These are phyloP conservation scores for Canavalia gladiata DNA, from an alignment of 306 rosid genomes.

Conservation along the genomic window DNA sequence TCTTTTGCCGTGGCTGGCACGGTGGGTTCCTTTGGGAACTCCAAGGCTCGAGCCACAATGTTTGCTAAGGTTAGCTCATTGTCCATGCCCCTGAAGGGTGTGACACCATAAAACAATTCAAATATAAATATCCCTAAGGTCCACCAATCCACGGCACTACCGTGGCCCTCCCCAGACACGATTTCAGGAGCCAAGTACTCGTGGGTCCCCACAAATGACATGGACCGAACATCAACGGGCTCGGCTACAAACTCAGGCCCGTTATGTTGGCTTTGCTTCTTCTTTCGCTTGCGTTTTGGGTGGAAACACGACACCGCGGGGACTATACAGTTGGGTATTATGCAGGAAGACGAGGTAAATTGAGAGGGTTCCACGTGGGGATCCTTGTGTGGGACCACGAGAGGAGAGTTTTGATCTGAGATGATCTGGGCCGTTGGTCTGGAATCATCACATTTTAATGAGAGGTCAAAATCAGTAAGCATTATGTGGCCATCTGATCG, in stretches of 20 bases:
- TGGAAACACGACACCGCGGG: slow-evolving; percentile 68
- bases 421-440: slow-evolving; percentile 61
- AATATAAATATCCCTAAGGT: slow-evolving; percentile 67
- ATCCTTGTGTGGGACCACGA: slow-evolving; percentile 48
- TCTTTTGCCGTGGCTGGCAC: slow-evolving; percentile 66
- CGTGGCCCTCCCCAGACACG: slow-evolving; percentile 68
- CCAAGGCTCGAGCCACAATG: slow-evolving; percentile 71
- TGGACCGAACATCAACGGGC: slow-evolving; percentile 65
- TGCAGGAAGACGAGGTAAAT: slow-evolving; percentile 63
- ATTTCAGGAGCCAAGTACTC: slow-evolving; percentile 76
- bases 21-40: slow-evolving; percentile 68
- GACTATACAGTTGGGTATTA: slow-evolving; percentile 65
- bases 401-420: slow-evolving; percentile 52
- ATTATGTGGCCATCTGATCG: slow-evolving; percentile 85
- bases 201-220: slow-evolving; percentile 74
- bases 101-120: slow-evolving; percentile 63
- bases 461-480: slow-evolving; percentile 78
- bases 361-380: slow-evolving; percentile 45
- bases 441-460: slow-evolving; percentile 62
- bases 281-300: slow-evolving; percentile 68
- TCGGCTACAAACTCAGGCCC: slow-evolving; percentile 70
- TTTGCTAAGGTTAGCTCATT: slow-evolving; percentile 66
- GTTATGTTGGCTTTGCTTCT: slow-evolving; percentile 54
- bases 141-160: slow-evolving; percentile 75
- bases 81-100: slow-evolving; percentile 65